Percentiles rank a stretch among this genome's conserved stretches.
Evolutionary conservation across 768 basidiomycete species (phyloP).

Genomic region (Russula sp.): DNA sequence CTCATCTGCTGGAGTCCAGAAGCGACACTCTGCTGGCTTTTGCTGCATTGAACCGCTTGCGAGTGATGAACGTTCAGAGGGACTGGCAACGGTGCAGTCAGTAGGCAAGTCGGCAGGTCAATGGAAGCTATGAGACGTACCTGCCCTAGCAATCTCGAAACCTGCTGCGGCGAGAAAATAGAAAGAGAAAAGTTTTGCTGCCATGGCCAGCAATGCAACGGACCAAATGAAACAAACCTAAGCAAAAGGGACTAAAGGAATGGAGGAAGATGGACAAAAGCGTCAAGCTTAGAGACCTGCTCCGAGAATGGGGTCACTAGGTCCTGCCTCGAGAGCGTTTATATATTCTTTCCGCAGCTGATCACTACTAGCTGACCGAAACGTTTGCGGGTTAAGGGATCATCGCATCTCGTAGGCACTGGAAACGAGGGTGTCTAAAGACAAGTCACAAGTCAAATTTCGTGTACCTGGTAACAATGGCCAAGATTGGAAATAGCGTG

Average conservation of each 20-base stretch:
- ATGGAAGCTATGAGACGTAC: neutral
- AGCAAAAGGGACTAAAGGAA: neutral
- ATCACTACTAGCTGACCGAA: neutral
- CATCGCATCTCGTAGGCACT: neutral
- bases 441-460: neutral
- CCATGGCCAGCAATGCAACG: constrained; percentile 13
- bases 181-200: constrained; percentile 9
- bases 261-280: neutral
- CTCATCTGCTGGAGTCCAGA: constrained; percentile 2
- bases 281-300: constrained; percentile 20
- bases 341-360: neutral
- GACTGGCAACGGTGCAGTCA: neutral
- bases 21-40: neutral
- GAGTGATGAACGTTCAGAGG: neutral
- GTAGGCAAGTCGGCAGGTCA: neutral
- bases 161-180: constrained; percentile 11
- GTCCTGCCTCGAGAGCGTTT: neutral
- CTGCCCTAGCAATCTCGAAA: constrained; percentile 5
- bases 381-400: neutral
- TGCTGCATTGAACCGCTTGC: neutral
- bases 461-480: neutral
- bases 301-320: neutral
- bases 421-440: neutral
- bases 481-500: too few relatives aligned
- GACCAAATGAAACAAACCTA: neutral